Conservation (phyloP, 176 grass and related monocot species). For the Eragrostis nindensis region DNA sequence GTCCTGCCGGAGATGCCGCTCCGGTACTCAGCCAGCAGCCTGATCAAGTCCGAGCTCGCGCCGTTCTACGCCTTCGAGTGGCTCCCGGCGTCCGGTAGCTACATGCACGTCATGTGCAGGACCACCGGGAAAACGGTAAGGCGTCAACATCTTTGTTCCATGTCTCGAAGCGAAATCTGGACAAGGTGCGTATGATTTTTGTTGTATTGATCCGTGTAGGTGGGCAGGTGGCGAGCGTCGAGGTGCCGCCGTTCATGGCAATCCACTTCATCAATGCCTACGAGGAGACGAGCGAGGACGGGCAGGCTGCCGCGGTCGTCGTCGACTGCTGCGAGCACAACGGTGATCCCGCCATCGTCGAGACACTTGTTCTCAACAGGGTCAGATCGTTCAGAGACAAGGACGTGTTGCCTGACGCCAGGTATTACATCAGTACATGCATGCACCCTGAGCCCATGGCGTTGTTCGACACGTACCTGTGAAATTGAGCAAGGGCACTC, state of each 20-base stretch:
- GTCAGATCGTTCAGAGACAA: constrained; percentile 52
- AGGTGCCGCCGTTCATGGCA: constrained; percentile 92
- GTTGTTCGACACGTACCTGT: no score
- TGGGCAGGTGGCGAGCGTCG: constrained; percentile 70
- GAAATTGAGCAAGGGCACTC: no score
- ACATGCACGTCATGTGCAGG: constrained; percentile 97
- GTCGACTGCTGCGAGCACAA: constrained; percentile 97
- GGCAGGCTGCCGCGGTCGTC: constrained; percentile 63
- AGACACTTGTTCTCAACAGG: constrained; percentile 79
- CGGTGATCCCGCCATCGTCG: constrained; percentile 75
- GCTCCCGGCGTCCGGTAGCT: constrained; percentile 73
- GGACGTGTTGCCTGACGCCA: constrained; percentile 85
- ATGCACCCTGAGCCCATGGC: no score
- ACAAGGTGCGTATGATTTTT: no score
- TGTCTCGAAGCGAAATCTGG: no score
- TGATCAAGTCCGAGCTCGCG: constrained; percentile 81
- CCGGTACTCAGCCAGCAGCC: constrained; percentile 80
- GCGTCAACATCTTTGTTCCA: no score
- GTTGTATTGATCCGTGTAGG: background rate
- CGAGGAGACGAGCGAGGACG: constrained; percentile 74
- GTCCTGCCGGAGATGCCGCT: constrained; percentile 95
- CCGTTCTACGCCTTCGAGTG: constrained; percentile 97
- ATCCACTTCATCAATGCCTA: constrained; percentile 99
- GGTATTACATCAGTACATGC: constrained; percentile 26
- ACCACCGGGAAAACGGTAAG: constrained; percentile 83